Evolutionary conservation across 176 grass and related monocot species (phyloP), one percentile per base, ranked within the genome.

Genomic region (Carex cristatella): DNA sequence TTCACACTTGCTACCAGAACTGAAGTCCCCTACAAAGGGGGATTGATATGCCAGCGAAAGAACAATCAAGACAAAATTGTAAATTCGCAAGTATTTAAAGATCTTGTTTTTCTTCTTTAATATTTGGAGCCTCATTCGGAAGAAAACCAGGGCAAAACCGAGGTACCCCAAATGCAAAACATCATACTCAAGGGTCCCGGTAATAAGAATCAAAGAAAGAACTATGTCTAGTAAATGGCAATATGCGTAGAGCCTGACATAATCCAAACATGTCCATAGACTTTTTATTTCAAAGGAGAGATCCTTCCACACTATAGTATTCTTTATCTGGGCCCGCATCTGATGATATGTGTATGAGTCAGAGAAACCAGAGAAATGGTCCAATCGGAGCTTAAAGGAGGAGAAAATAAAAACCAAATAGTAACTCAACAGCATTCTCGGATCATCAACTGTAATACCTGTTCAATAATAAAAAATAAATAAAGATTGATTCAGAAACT

Each of bases 221-320:
- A 98, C 95, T 86, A 98, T 98, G 77, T 98, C 95, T 55, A 98
- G 80, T 88, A 98, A 90, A 91, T 98, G 95, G 84, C 95, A 98
- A 79, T 94, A 98, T 61, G 77, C 89, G 86, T 98, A 98, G 57
- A 94, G 91, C 54, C 95, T 81, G 56, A 94, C 56, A 87, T 98
- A 98, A 87, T 98, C 95, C 85, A 94, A 89, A 88, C 94, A 98
- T 64, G 95, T 98, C 95, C 95, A 98, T 61, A 98, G 92, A 80
- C 95, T 98, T 90, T 98, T 98, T 84, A 92, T 98, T 94, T 98
- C 95, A 82, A 98, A 92, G 83, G 95, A 98, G 40, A 98, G 92
- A 74, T 98, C 95, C 64, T 84, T 94, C 95, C 95, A 98, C 65
- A 98, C 92, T 78, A 87, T 79, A 42, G 83, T 89, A 85, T 94